These are phyloP conservation scores for Plantago elongata DNA, from an alignment of 257 asterid species.

Conservation along the genomic window DNA sequence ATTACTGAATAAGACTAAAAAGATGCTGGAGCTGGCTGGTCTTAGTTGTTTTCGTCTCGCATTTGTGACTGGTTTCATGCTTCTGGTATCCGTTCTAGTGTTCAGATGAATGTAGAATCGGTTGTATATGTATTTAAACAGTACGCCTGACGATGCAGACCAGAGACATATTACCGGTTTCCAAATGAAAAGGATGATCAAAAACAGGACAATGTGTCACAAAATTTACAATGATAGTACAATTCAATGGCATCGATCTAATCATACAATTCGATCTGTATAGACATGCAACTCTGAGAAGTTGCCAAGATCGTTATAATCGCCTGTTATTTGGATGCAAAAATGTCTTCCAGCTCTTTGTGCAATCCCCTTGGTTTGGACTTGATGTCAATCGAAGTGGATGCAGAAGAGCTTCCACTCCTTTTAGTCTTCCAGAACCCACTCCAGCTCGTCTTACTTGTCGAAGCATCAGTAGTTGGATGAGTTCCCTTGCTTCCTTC, in stretches of 20 bases:
- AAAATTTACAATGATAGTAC: not conserved
- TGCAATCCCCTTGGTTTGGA: conserved; percentile 59
- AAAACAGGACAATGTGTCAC: not conserved
- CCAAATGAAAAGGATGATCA: not conserved
- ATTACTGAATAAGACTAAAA: no score
- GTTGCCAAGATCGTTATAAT: not conserved
- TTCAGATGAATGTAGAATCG: no score
- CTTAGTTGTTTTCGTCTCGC: no score
- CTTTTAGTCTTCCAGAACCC: conserved; percentile 54
- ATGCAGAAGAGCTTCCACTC: conserved; percentile 70
- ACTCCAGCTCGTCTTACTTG: conserved; percentile 58
- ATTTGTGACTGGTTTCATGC: no score
- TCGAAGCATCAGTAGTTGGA: conserved; percentile 49
- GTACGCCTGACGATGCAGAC: no score
- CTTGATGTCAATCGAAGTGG: conserved; percentile 52
- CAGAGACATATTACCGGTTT: no score
- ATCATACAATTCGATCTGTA: no score
- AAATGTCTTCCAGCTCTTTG: conserved; percentile 81
- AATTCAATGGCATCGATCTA: not conserved
- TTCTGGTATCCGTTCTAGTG: no score
- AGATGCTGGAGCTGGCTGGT: no score
- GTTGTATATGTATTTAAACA: no score
- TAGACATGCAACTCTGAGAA: not conserved
- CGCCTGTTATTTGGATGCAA: conserved; percentile 48
- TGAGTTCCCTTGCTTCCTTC: conserved; percentile 25